Base-by-base conservation (phyloP, 495 filamentous ascomycete species). In the Penicillium atrosanguineum region DNA sequence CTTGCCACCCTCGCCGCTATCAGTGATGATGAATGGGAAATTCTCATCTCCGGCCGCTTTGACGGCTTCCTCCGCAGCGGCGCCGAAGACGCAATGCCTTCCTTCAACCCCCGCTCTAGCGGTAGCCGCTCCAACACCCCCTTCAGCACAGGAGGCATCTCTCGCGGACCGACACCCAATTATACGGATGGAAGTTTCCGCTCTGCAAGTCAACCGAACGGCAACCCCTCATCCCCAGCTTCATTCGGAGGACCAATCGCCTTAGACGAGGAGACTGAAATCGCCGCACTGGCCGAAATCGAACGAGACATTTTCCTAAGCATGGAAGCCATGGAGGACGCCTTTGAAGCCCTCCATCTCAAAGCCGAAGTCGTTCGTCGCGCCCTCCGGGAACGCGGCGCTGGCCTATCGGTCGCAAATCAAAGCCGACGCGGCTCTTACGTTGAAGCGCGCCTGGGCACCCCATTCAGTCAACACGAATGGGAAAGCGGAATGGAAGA, bases 41-140 rank as follows among this genome's bases (percentile, higher is more conserved):
- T 99, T 39, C 81, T 99, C 28, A 89, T 87, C 25, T 97, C 93
- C 0, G 95, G 95, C 23, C 90, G 93, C 36, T 97, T 99, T 63
- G 94, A 98, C 65, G 93, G 93, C 5, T 97, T 98, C 73, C 82
- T 98, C 18, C 94, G 92, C 83, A 92, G 89, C 40, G 92, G 92
- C n/a, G 89, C 88, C 29, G 91, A 96, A 59, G 81, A 81, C 50
- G 57, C 74, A 14, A 61, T 78, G 40, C 82, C 54, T 12, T 44
- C 34, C 36, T 45, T 44, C 34, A 58, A 43, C 25, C 48, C 51
- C 31, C 70, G 66, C 36, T 71, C 60, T 55, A 67, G 62, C 18
- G 65, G 66, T 44, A 77, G 69, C 36, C 73, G 77, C 15, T 77
- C 75, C 26, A 75, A 66, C 48, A 74, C 69, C 18, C 74, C 71